Percentiles rank a stretch among this genome's conserved stretches.
Evolutionary conservation across 805 yeast species (phyloP).

Genomic region (Priceomyces haplophilus): DNA sequence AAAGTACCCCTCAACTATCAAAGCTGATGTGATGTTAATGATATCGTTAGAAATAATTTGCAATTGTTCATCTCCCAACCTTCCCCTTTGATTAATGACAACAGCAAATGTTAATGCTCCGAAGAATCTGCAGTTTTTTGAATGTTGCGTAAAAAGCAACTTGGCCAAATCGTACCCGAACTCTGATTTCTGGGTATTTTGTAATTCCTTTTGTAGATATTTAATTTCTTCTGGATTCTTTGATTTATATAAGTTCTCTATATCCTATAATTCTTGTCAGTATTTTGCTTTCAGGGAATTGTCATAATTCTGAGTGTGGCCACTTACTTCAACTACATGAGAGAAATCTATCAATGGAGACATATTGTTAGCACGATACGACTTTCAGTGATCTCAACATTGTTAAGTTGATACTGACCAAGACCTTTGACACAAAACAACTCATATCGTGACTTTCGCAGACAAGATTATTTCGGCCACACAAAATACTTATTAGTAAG

Average conservation of each 20-base stretch:
- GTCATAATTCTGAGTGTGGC: background rate
- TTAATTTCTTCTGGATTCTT: constrained; percentile 37
- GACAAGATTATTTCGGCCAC: background rate
- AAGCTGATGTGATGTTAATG: constrained; percentile 1
- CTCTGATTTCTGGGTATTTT: constrained; percentile 53
- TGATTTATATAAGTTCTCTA: constrained; percentile 45
- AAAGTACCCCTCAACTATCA: constrained; percentile 6
- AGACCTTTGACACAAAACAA: background rate
- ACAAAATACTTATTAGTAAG: background rate
- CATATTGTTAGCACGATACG: background rate
- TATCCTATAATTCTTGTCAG: constrained; percentile 20
- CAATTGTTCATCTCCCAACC: constrained; percentile 10
- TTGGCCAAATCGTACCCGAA: constrained; percentile 60
- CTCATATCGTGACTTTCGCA: background rate
- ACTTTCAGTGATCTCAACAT: background rate
- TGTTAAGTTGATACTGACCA: background rate
- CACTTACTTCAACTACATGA: constrained; percentile 4
- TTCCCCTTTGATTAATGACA: constrained; percentile 37
- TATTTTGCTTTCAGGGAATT: background rate
- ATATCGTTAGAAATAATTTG: constrained; percentile 12
- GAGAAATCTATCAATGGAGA: constrained; percentile 1
- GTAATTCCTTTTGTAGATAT: constrained; percentile 53
- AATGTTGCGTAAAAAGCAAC: constrained; percentile 39
- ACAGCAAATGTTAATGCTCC: constrained; percentile 82
- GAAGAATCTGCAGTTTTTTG: constrained; percentile 59